Base-by-base conservation (phyloP, 176 grass and related monocot species). In the Urochloa ruziziensis region DNA sequence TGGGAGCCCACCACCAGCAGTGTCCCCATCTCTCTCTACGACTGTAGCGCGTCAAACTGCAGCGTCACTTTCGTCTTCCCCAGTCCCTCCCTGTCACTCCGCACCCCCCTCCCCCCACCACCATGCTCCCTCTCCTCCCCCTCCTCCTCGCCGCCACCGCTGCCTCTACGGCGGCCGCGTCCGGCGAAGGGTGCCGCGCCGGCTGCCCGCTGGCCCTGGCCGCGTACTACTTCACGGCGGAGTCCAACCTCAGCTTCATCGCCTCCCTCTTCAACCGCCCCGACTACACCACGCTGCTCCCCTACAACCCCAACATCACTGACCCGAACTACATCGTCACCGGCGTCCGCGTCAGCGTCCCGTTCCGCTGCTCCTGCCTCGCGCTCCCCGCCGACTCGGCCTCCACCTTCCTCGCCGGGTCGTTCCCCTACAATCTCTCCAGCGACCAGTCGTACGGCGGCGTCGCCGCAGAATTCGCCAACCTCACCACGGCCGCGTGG, bases 301-400 rank as follows among this genome's bases (percentile, higher is more conserved):
- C 74, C 29, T 95, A 92, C 90, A 95, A 95, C 61, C 88, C 85
- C 43, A 4, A 6, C 30, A 58, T 95, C 57, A n/a, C 54, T 3
- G 54, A 78, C 79, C 36, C 53, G 39, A 77, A 92, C 83, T 61
- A 7, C 86, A 51, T 95, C 79, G 0, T 5, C n/a, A 11, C 13
- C 48, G 90, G 82, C 24, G 3, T 16, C 17, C 90, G 87, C 62
- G 47, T 88, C 47, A 48, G 72, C 61, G 74, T 92, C n/a, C 78
- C 73, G 64, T 95, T 92, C 76, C 14, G 35, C 42, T 95, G 93
- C 74, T 83, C 87, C 62, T 95, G 93, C 79, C 42, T 90, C 60
- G 13, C 62, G 23, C 76, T 82, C 17, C 81, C 70, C 12, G 49
- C 82, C 17, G n/a, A 35, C 30, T 21, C 70, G 10, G 30, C 58